A percentile compares a stretch with the other conserved stretches of the same genome.
These are phyloP conservation scores for Penicillium atrosanguineum DNA, from an alignment of 495 filamentous ascomycete species.

Conservation along the genomic window DNA sequence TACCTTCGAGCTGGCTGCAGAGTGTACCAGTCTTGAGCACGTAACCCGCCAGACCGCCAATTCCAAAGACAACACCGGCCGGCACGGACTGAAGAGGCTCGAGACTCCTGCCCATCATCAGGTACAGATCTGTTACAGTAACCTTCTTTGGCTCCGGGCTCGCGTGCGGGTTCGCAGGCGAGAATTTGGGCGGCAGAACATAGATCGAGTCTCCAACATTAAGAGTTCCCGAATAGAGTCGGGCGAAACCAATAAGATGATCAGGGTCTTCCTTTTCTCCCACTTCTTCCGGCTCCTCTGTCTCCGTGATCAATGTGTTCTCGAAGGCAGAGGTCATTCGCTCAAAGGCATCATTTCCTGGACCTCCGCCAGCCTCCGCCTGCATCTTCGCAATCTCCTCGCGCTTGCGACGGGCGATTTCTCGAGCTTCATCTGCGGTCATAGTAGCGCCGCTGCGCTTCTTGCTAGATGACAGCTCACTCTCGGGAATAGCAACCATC, in stretches of 20 bases:
- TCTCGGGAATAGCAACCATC: slow-evolving; percentile 93
- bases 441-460: slow-evolving; percentile 60
- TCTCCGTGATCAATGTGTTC: slow-evolving; percentile 48
- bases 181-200: slow-evolving; percentile 88
- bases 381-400: slow-evolving; percentile 80
- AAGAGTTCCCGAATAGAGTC: slow-evolving; percentile 87
- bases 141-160: slow-evolving; percentile 78
- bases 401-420: slow-evolving; percentile 82
- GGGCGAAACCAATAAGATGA: slow-evolving; percentile 90
- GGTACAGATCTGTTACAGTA: slow-evolving; percentile 83
- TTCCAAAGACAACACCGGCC: slow-evolving; percentile 94
- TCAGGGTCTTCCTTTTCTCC: slow-evolving; percentile 66
- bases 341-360: slow-evolving; percentile 32
- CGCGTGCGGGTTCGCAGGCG: slow-evolving; percentile 71
- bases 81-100: slow-evolving; percentile 82
- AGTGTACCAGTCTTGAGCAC: slow-evolving; percentile 94
- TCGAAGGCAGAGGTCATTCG: slow-evolving; percentile 56
- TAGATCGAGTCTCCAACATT: slow-evolving; percentile 89
- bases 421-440: slow-evolving; percentile 84
- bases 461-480: slow-evolving; percentile 80
- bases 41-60: slow-evolving; percentile 85
- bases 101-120: slow-evolving; percentile 90
- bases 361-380: slow-evolving; percentile 50
- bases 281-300: slow-evolving; percentile 33
- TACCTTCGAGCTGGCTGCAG: slow-evolving; percentile 81